Evolutionary conservation across 345 rosid species (phyloP), one percentile per base, ranked within the genome.

Genomic region (Populus ilicifolia): DNA sequence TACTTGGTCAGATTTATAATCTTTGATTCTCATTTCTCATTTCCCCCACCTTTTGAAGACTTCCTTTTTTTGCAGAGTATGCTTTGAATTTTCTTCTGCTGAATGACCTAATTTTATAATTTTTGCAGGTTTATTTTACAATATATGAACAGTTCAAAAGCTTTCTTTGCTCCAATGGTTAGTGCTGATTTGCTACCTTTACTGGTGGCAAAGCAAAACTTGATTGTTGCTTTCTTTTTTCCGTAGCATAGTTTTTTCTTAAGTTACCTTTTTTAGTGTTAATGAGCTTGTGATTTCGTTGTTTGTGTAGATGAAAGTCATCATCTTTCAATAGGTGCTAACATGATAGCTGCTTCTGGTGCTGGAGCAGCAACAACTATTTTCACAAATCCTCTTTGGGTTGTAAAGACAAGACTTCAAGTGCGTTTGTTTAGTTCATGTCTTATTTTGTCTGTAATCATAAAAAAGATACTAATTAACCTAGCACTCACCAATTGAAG

Each of bases 371-470:
- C 89, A 12, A 93, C 98, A 67, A 85, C 94, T 21, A 86, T 91
- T 70, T 87, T 82, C 61, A 93, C 94, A 9, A 93, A 91, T 83
- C 96, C 98, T 81, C 94, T 92, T 78, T 94, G 98, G 98, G 98
- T 91, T 84, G 98, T 93, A 77, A 93, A 93, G 88, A 91, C 96
- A 77, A 84, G 98, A 82, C 93, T 90, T 77, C 98, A 94, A 84
- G 95, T 94, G 73, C 2, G 87, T 80, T 30, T 72, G 13, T 41
- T 69, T 38, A 36, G 35, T 67, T 67, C 39, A 39, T 38, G 8
- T 54, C 36, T 35, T 70, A 16, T 67, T 29, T 72, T 80, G 16
- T 65, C 6, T 71, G 39, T 61, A 41, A 48, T 46, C 21, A 25
- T 54, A 52, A 61, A 67, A 50, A n/a, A 8, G n/a, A 41, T 17